These are phyloP conservation scores for Globisporangium middletonii DNA, from an alignment of 352 stramenopile species.

Conservation along the genomic window DNA sequence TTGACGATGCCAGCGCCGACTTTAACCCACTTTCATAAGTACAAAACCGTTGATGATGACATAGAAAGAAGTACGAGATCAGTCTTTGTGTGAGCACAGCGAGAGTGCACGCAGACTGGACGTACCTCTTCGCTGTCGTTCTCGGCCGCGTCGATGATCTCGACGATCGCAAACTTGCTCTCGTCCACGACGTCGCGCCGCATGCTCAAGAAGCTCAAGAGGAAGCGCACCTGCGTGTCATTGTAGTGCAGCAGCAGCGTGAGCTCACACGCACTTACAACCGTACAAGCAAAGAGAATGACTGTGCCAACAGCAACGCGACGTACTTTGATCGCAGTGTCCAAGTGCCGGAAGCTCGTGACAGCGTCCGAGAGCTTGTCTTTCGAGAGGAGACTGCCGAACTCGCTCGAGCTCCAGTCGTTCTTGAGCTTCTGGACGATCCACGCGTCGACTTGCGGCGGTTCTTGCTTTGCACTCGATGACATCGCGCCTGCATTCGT, in stretches of 20 bases:
- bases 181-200: conserved; percentile 40
- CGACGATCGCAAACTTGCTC: conserved; percentile 39
- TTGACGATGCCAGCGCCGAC: conserved; percentile 55
- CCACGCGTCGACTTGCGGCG: conserved; percentile 47
- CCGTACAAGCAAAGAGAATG: not conserved
- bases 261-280: too few species aligned
- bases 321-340: conserved; percentile 60
- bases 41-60: too few species aligned
- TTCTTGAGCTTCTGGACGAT: conserved; percentile 68
- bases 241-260: not conserved
- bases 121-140: conserved; percentile 54
- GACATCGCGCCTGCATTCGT: not conserved
- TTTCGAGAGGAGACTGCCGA: conserved; percentile 51
- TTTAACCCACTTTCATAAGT: conserved; percentile 43
- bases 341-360: conserved; percentile 48
- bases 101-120: not conserved
- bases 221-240: conserved; percentile 34
- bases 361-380: conserved; percentile 54
- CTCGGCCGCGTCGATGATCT: conserved; percentile 48
- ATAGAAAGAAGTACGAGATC: not conserved
- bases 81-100: not conserved
- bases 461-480: conserved; percentile 8
- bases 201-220: conserved; percentile 66
- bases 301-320: not conserved
- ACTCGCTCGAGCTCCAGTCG: conserved; percentile 71